phyloP scores from a whole-genome alignment of 2,329 filamentous ascomycete genomes.

The Talaromyces sp. region DNA sequence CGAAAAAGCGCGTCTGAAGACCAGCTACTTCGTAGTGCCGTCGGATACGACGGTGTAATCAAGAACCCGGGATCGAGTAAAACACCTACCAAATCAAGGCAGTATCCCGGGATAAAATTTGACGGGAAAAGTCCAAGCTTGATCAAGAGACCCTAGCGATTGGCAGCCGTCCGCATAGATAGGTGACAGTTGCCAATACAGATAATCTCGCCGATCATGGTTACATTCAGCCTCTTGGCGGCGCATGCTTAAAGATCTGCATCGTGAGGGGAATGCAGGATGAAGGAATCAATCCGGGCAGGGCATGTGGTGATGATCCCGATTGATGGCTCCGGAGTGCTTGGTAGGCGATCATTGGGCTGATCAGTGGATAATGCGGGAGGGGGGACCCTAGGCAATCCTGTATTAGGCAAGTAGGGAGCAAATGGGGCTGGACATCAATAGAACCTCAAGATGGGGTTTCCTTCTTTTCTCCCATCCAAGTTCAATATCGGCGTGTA shows the following conservation, averaged over 20 bases:
- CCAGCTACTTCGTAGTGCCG: background rate
- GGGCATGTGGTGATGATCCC: background rate
- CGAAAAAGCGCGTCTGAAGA: background rate
- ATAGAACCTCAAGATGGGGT: too few species aligned
- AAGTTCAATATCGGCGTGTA: too few species aligned
- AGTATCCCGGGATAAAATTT: background rate
- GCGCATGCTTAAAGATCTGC: background rate
- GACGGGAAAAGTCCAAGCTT: background rate
- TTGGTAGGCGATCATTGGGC: too few species aligned
- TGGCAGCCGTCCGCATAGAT: background rate
- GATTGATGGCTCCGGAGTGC: background rate
- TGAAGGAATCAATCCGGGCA: background rate
- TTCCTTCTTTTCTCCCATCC: too few species aligned
- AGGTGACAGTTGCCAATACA: background rate
- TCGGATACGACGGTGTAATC: background rate
- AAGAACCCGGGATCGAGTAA: background rate
- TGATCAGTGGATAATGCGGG: too few species aligned
- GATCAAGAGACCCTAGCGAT: background rate
- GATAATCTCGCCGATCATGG: background rate
- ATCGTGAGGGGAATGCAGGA: background rate
- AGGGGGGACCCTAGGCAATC: too few species aligned
- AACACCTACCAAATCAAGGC: background rate
- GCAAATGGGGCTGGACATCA: too few species aligned
- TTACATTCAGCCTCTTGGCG: background rate
- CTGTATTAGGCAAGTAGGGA: too few species aligned